phyloP scores from a whole-genome alignment of 805 yeast species.

The Schwanniomyces pseudopolymorphus region DNA sequence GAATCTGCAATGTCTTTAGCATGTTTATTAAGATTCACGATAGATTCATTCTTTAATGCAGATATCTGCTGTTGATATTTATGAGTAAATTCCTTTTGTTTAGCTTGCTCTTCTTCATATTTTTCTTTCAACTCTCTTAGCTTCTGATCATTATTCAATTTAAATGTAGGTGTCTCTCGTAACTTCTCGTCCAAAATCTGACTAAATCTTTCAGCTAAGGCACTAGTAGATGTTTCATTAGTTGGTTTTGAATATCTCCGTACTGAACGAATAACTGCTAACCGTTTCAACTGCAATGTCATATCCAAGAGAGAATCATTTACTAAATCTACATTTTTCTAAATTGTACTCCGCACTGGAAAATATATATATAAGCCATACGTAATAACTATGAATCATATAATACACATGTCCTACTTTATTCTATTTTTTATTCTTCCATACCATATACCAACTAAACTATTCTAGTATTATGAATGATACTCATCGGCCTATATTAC shows the following conservation, averaged over 20 bases:
- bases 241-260: neutral
- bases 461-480: no score
- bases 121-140: conserved; percentile 12
- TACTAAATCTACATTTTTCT: neutral
- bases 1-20: conserved; percentile 26
- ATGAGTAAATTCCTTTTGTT: conserved; percentile 6
- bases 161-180: conserved; percentile 8
- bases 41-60: conserved; percentile 31
- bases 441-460: neutral
- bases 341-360: neutral
- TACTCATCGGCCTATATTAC: neutral
- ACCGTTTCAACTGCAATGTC: neutral
- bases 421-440: neutral
- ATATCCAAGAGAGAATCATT: neutral
- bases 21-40: conserved; percentile 26
- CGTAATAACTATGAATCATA: neutral
- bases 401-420: neutral
- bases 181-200: conserved; percentile 33
- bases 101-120: conserved; percentile 9
- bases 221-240: conserved; percentile 11
- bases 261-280: neutral
- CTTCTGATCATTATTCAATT: conserved; percentile 18
- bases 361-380: neutral
- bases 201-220: conserved; percentile 30
- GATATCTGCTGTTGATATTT: conserved; percentile 16